Percentiles rank a stretch among this genome's conserved stretches.
Evolutionary conservation across 129 eudicot genomes (phyloP).

Genomic region (Calendula officinalis): DNA sequence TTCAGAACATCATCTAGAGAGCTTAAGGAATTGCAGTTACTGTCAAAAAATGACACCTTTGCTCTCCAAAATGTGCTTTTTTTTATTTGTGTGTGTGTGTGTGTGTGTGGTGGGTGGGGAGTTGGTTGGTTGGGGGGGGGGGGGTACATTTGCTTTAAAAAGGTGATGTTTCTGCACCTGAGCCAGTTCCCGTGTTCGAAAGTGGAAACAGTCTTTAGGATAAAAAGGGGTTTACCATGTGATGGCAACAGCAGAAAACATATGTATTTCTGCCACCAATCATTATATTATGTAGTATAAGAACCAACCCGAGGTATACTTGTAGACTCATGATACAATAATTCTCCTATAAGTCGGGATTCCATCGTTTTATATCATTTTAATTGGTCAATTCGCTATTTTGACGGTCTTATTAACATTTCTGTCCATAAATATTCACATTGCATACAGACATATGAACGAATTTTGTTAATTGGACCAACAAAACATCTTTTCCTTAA

Average conservation of each 20-base stretch:
- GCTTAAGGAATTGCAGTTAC: constrained; percentile 16
- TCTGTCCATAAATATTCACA: too few species aligned
- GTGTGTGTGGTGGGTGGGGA: too few species aligned
- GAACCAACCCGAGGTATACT: too few species aligned
- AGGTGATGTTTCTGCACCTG: constrained; percentile 30
- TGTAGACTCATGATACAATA: too few species aligned
- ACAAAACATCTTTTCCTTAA: constrained; percentile 20
- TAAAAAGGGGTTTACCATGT: constrained; percentile 40
- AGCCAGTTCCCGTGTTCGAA: constrained; percentile 25
- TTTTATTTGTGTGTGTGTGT: background rate
- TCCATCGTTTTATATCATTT: background rate
- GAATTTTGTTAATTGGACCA: constrained; percentile 8
- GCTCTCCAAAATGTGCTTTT: constrained; percentile 13
- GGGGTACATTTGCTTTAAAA: constrained; percentile 25
- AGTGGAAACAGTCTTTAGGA: constrained; percentile 27
- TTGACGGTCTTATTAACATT: too few species aligned
- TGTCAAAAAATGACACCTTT: constrained; percentile 29
- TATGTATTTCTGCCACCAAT: constrained; percentile 14
- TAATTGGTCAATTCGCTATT: too few species aligned
- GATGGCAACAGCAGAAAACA: constrained; percentile 34
- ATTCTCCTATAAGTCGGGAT: background rate
- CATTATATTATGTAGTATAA: constrained; percentile 19
- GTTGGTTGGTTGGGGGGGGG: too few species aligned
- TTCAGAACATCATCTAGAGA: too few species aligned
- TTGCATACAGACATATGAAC: background rate